These are phyloP conservation scores for Gypsophila paniculata DNA, from an alignment of 179 eudicot genomes.

Conservation along the genomic window DNA sequence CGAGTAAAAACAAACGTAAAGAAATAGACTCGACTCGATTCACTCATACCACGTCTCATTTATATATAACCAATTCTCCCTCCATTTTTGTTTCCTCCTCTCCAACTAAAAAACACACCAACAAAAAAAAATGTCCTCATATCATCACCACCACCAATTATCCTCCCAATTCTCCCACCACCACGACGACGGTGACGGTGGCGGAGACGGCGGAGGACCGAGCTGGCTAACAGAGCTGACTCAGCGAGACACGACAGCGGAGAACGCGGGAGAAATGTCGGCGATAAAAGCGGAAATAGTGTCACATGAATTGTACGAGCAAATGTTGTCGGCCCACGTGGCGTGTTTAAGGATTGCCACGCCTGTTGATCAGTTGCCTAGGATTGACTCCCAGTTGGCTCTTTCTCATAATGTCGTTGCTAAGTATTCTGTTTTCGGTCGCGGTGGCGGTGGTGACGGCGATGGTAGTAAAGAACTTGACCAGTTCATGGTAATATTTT, in stretches of 20 bases:
- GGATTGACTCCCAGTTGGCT: conserved; percentile 62
- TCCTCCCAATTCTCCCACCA: conserved; percentile 28
- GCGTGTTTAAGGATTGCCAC: conserved; percentile 65
- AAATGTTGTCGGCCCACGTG: conserved; percentile 60
- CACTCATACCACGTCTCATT: too few species aligned
- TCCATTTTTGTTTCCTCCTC: background rate
- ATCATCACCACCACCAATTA: conserved; percentile 31
- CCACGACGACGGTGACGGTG: conserved; percentile 8
- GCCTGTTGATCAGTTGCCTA: conserved; percentile 71
- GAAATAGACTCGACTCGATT: too few species aligned
- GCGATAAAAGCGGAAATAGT: conserved; percentile 50
- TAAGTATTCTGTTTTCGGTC: conserved; percentile 37
- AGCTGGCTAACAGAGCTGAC: conserved; percentile 42
- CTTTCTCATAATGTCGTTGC: conserved; percentile 55
- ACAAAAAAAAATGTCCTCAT: conserved; percentile 34
- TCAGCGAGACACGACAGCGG: conserved; percentile 13
- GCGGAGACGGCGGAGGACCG: conserved; percentile 26
- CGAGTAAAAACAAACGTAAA: too few species aligned
- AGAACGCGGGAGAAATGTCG: conserved; percentile 22
- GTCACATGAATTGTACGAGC: conserved; percentile 63
- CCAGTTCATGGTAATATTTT: conserved; percentile 68
- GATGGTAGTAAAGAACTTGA: conserved; percentile 45
- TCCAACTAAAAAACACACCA: background rate
- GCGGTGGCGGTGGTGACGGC: background rate
- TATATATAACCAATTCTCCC: background rate